Evolutionary conservation across 1,284 basidiomycete species (phyloP), one percentile per base, ranked within the genome.

Genomic region (Naganishia cerealis): DNA sequence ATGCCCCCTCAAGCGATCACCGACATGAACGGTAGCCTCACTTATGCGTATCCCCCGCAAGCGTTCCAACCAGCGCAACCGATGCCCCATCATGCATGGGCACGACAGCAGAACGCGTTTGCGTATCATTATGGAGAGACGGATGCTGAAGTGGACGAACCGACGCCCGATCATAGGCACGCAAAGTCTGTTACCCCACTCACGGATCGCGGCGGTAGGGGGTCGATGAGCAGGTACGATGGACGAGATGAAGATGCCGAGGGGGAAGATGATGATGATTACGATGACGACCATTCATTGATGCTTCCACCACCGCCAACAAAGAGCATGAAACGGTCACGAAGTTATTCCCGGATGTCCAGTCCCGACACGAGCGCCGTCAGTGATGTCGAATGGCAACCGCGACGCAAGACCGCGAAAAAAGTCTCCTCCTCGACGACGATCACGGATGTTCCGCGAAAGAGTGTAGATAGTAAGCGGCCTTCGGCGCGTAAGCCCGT

Each of bases 61-160:
- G 67, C 67, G 48, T 68, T 68, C 42, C 67, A 68, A 39, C 50
- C 57, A 12, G 54, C 43, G 1, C 67, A 62, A 6, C 58, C 46
- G n/a, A 52, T 46, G 43, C 46, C 67, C 1, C 61, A 57, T 38
- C 53, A 63, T 29, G 48, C 57, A 10, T 59, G 65, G 65, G 67
- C 61, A 15, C 54, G 42, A 18, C 59, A 68, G 36, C 53, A 56
- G 42, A 68, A 68, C 36, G 67, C 58, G 15, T 68, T 68, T 52
- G 67, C 67, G 3, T 68, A 68, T 33, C 67, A 68, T 33, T 58
- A 68, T 39, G 53, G 43, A 0, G 62, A 53, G 21, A 53, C 53
- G 36, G 67, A 68, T 39, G 39, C 65, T 43, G 67, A 68, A n/a
- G 42, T 68, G 67, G 67, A 68, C n/a, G 67, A 50, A 24, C 53